phyloP scores from a whole-genome alignment of 495 filamentous ascomycete genomes.

The Podospora tetraspora region DNA sequence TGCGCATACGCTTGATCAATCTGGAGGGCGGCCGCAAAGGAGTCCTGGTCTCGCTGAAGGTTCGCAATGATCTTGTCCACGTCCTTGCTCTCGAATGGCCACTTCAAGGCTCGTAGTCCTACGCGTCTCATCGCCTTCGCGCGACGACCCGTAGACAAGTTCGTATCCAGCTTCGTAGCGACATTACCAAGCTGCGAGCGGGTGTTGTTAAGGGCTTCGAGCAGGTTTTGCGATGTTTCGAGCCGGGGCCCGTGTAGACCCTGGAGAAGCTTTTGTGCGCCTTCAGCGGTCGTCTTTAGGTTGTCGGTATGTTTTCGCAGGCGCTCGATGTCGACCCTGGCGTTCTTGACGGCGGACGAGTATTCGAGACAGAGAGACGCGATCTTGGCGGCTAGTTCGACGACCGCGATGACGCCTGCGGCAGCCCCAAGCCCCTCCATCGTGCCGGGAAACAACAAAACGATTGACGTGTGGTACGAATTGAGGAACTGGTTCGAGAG shows the following conservation, averaged over 20 bases:
- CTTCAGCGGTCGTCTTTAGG: constrained; percentile 18
- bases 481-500: neutral
- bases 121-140: constrained; percentile 26
- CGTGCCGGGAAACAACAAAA: constrained; percentile 1
- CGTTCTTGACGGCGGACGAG: too few species aligned
- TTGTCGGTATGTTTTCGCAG: constrained; percentile 25
- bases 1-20: constrained; percentile 38
- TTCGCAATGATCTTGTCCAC: constrained; percentile 32
- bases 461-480: neutral
- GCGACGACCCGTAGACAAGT: constrained; percentile 28
- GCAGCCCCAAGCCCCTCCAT: constrained; percentile 14
- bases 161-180: constrained; percentile 24
- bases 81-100: constrained; percentile 39
- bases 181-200: constrained; percentile 23
- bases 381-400: constrained; percentile 33
- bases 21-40: too few species aligned
- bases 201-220: constrained; percentile 24
- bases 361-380: constrained; percentile 29
- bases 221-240: constrained; percentile 13
- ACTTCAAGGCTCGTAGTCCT: constrained; percentile 38
- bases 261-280: constrained; percentile 12
- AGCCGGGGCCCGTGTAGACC: constrained; percentile 7
- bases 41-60: constrained; percentile 33
- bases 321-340: constrained; percentile 31
- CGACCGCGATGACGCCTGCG: constrained; percentile 34